Base-by-base conservation (phyloP, 768 basidiomycete species). In the Cyclocybe cylindracea region DNA sequence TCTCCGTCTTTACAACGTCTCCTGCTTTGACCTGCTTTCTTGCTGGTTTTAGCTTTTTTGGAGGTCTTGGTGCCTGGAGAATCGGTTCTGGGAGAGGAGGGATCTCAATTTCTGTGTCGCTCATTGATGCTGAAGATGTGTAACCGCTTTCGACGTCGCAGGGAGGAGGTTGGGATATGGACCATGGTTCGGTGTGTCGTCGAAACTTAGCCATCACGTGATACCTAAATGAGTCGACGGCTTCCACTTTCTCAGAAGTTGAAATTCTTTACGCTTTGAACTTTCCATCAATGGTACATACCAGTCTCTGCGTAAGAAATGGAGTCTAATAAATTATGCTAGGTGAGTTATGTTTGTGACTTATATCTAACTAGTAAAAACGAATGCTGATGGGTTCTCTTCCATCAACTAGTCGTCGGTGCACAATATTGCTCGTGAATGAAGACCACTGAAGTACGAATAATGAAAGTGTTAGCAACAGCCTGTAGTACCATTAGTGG, bases 1-100 rank as follows among this genome's bases (percentile, higher is more conserved):
- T 84, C 66, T 94, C 93, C 44, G 82, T 85, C 72, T 92, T 93
- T 57, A 91, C 91, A 13, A 96, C 90, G 60, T 96, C 88, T 35
- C 93, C 94, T 1, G 89, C 74, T 59, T 90, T 88, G 10, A 98
- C 94, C 63, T 98, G 94, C 62, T 95, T 94, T 44, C 94, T 75
- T n/a, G 94, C 94, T 4, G 95, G 95, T 60, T 89, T 89, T 10
- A 91, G 75, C 64, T 91, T 93, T 67, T 88, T 92, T 13, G 64
- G 62, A 5, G 65, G 63, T 48, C 53, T 58, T 8, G 65, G 66
- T 24, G 66, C 62, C 48, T 64, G 65, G 7, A 60, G 61, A 34
- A 66, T 63, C 9, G 62, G 58, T 4, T 47, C 50, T 6, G 62
- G 62, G 1, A 45, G 47, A 2, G 38, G 24, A 24, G 24, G 24